phyloP scores from a whole-genome alignment of 441 rosid genomes.

The Eutrema salsugineum region DNA sequence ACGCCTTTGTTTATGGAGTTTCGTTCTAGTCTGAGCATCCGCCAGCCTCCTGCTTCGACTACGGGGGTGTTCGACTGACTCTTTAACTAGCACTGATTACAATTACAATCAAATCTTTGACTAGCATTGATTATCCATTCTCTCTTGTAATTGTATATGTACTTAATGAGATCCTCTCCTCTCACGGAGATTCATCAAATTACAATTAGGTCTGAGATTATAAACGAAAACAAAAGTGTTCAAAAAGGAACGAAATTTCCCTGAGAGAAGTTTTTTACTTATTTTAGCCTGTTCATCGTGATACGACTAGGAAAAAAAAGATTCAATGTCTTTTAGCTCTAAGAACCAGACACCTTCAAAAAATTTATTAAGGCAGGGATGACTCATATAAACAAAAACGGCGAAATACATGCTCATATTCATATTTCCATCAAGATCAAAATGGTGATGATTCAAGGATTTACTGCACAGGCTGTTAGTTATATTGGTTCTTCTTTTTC shows the following conservation, averaged over 20 bases:
- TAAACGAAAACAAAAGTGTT: background rate
- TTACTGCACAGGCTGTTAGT: constrained; percentile 71
- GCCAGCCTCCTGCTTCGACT: too few relatives aligned
- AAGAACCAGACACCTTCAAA: constrained; percentile 15
- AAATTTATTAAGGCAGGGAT: constrained; percentile 22
- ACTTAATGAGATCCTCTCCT: too few relatives aligned
- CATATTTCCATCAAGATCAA: constrained; percentile 16
- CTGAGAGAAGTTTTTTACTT: too few relatives aligned
- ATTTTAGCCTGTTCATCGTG: constrained; percentile 19
- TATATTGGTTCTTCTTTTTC: constrained; percentile 83
- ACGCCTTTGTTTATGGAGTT: too few relatives aligned
- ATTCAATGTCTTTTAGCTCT: constrained; percentile 17
- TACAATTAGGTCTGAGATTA: constrained; percentile 10
- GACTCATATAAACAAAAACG: constrained; percentile 30
- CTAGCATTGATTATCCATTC: too few relatives aligned
- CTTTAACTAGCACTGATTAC: too few relatives aligned
- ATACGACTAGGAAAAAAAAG: constrained; percentile 14
- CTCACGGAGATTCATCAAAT: too few relatives aligned
- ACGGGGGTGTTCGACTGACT: too few relatives aligned
- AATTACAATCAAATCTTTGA: too few relatives aligned
- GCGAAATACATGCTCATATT: constrained; percentile 28
- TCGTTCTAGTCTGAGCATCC: too few relatives aligned
- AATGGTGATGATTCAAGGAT: constrained; percentile 6
- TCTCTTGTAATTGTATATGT: too few relatives aligned
- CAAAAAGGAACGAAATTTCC: background rate